Conservation (phyloP, 1,139 yeast genomes). For the Meyerozyma sp. region DNA sequence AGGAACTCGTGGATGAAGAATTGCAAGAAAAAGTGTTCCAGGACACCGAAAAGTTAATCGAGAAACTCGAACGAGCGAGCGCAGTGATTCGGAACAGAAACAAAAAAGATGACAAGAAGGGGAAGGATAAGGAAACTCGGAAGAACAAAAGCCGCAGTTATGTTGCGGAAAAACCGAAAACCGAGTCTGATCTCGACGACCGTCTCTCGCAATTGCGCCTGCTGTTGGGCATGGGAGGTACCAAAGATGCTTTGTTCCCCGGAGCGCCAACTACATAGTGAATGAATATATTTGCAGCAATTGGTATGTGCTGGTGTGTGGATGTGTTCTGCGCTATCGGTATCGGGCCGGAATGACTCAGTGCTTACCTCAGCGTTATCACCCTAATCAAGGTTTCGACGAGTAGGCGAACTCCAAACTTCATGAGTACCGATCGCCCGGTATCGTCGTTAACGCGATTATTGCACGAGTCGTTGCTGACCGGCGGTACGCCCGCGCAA, state of each 20-base stretch:
- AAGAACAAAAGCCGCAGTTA: constrained; percentile 6
- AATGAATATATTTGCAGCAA: no score
- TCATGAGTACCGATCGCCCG: constrained; percentile 9
- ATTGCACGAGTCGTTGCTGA: constrained; percentile 33
- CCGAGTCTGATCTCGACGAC: constrained; percentile 19
- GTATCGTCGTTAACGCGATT: constrained; percentile 36
- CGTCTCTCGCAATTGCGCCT: not conserved
- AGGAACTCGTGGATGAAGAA: constrained; percentile 57
- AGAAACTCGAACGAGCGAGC: constrained; percentile 48
- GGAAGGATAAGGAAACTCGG: constrained; percentile 13
- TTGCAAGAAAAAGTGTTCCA: constrained; percentile 62
- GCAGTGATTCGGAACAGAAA: constrained; percentile 10
- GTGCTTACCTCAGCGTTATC: not conserved
- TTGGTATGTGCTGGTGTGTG: no score
- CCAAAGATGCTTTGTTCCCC: not conserved
- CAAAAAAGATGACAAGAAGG: constrained; percentile 12
- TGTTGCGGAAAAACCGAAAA: constrained; percentile 26
- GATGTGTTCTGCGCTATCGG: not conserved
- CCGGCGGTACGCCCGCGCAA: constrained; percentile 18
- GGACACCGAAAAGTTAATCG: constrained; percentile 53
- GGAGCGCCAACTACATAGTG: not conserved
- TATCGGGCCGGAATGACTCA: not conserved
- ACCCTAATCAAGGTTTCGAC: constrained; percentile 1
- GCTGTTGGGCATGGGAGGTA: not conserved
- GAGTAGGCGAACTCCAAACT: not conserved